Base-by-base conservation (phyloP, 352 stramenopile genomes). In the Phytophthora ramorum region DNA sequence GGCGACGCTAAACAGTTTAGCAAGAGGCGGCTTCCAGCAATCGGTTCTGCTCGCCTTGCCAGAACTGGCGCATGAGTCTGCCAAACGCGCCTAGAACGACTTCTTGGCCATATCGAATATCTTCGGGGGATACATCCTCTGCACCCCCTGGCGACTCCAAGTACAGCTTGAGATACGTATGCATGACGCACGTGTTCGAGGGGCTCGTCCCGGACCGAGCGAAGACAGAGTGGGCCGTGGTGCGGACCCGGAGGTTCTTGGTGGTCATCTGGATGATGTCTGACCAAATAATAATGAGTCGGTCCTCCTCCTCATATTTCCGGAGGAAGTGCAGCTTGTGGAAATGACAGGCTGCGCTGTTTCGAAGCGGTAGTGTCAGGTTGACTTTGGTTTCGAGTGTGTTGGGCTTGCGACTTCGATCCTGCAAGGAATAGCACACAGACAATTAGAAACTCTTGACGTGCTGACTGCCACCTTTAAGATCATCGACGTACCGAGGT, bases 261-360 rank as follows among this genome's bases (percentile, higher is more conserved):
- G 50, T 32, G 28, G 58, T 55, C 49, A 68, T 49, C 17, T 67
- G 51, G 8, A 68, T 38, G 10, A 68, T 0, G 12, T 72, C 64
- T 2, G 64, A 51, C 37, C 58, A 68, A 43, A 72, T 22, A 2
- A 68, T 16, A 20, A 72, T 19, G 50, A 55, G 8, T 4, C 44
- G 37, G 19, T 72, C 51, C 12, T 49, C 4, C 30, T 72, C 58
- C n/a, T 55, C 49, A 17, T 35, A 72, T 14, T 68, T 72, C 28
- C 64, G 58, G 8, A 63, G 9, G 24, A 63, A 56, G 12, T 71
- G 43, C 26, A 72, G 37, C 17, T 63, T 63, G 19, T 68, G 16
- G 51, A 72, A 63, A 20, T 51, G 40, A 8, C 19, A 28, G 7
- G 37, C 7, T 0, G 28, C 4, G 3, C 17, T 20, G 12, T 45